Conservation (phyloP, 2,329 filamentous ascomycete species). For the Fulvia fulva region DNA sequence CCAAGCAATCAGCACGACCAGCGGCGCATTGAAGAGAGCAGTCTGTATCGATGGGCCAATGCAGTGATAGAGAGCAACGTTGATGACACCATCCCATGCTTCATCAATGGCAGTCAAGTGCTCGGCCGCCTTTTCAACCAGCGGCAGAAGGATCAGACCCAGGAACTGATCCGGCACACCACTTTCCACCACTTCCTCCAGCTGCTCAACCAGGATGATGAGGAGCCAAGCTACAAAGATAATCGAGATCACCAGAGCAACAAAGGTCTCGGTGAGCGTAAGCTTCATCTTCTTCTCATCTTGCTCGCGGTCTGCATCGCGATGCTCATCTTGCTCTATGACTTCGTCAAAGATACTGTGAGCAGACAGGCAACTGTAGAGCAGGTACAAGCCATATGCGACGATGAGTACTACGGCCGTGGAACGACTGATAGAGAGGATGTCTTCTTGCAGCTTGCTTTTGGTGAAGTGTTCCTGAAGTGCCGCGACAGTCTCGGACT, state of each 20-base stretch:
- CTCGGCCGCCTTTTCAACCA: conserved; percentile 82
- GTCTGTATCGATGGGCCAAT: conserved; percentile 86
- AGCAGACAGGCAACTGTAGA: conserved; percentile 71
- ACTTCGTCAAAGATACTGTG: conserved; percentile 73
- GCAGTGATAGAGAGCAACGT: conserved; percentile 78
- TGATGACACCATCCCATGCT: conserved; percentile 71
- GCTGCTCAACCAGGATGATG: conserved; percentile 70
- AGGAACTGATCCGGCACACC: conserved; percentile 56
- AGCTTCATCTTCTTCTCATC: conserved; percentile 62
- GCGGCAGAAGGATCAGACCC: conserved; percentile 70
- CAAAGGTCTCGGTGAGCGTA: conserved; percentile 66
- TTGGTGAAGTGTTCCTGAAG: conserved; percentile 42
- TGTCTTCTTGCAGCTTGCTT: conserved; percentile 38
- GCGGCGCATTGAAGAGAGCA: conserved; percentile 78
- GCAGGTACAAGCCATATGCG: conserved; percentile 59
- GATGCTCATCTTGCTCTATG: conserved; percentile 65
- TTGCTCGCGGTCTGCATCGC: conserved; percentile 59
- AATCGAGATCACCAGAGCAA: conserved; percentile 63
- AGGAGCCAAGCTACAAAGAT: conserved; percentile 69
- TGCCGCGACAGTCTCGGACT: conserved; percentile 18
- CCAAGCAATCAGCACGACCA: conserved; percentile 82
- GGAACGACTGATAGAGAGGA: conserved; percentile 64
- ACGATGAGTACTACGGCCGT: conserved; percentile 67
- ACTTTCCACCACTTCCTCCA: conserved; percentile 52
- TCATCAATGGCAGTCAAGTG: conserved; percentile 80